Percentiles rank a stretch among this genome's conserved stretches.
Evolutionary conservation across 164 flowering plant genomes (phyloP).

Genomic region (Amborella trichopoda): DNA sequence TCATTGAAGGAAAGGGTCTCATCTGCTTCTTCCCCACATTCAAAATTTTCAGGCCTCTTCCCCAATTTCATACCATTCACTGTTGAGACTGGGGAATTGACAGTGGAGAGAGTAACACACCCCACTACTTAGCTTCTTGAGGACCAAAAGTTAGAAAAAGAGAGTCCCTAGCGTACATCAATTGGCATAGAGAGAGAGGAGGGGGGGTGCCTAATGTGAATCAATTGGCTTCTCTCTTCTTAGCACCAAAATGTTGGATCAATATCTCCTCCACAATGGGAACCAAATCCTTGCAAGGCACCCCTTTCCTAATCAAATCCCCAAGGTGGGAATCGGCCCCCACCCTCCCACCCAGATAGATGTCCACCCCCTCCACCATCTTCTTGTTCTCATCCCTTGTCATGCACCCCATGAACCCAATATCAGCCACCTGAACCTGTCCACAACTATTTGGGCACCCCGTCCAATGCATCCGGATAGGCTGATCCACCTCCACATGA

Average conservation of each 20-base stretch:
- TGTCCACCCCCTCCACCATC: constrained; percentile 65
- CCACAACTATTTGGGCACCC: constrained; percentile 92
- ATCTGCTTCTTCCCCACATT: too few species aligned
- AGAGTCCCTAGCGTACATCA: too few species aligned
- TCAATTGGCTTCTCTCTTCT: too few species aligned
- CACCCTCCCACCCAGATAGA: constrained; percentile 75
- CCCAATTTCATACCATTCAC: too few species aligned
- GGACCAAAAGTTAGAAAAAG: too few species aligned
- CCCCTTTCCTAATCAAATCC: constrained; percentile 64
- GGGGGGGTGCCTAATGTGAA: too few species aligned
- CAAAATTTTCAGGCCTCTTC: too few species aligned
- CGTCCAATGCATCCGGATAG: constrained; percentile 97
- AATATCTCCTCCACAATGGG: constrained; percentile 74
- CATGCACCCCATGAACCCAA: constrained; percentile 98
- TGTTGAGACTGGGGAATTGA: too few species aligned
- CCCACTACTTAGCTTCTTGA: too few species aligned
- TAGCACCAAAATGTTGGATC: constrained; percentile 76
- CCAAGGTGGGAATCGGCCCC: constrained; percentile 90
- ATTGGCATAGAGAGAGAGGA: too few species aligned
- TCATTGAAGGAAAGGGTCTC: too few species aligned
- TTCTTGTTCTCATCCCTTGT: constrained; percentile 66
- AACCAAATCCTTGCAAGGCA: constrained; percentile 74
- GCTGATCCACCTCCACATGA: constrained; percentile 41
- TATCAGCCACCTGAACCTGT: constrained; percentile 94
- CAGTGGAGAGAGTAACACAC: too few species aligned